A percentile compares a stretch with the other conserved stretches of the same genome.
phyloP scores from a whole-genome alignment of 2,329 filamentous ascomycete genomes.

The Parafenestella ontariensis region DNA sequence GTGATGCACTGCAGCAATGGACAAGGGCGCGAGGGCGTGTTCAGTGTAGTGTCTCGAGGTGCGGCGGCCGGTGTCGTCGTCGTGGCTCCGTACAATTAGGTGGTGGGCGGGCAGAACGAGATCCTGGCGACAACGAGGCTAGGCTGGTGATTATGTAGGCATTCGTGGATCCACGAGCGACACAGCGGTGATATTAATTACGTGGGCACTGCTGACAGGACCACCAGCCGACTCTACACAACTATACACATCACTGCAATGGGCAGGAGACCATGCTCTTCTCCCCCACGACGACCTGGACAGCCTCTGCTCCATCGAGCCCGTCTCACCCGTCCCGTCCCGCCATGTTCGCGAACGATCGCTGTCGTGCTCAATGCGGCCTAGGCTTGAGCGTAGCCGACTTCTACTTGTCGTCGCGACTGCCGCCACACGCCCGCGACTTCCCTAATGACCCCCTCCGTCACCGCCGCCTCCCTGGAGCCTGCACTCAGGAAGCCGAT shows the following conservation, averaged over 20 bases:
- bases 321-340: background rate
- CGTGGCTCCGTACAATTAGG: conserved; percentile 12
- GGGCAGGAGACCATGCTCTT: no score
- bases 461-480: background rate
- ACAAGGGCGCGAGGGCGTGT: background rate
- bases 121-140: background rate
- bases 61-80: conserved; percentile 1
- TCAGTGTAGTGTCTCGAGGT: background rate
- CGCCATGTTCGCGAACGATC: no score
- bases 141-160: conserved; percentile 5
- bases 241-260: no score
- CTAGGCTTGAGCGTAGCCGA: no score
- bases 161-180: conserved; percentile 5
- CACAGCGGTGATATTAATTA: conserved; percentile 1
- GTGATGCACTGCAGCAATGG: background rate
- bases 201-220: conserved; percentile 1
- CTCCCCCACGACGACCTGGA: no score
- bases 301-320: background rate
- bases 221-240: background rate
- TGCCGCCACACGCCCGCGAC: background rate
- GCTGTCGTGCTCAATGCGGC: no score
- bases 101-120: conserved; percentile 1
- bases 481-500: background rate
- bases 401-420: background rate
- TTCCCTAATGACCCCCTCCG: background rate